Evolutionary conservation across 1,284 basidiomycete species (phyloP), one percentile per base, ranked within the genome.

Genomic region (Ganoderma sp.): DNA sequence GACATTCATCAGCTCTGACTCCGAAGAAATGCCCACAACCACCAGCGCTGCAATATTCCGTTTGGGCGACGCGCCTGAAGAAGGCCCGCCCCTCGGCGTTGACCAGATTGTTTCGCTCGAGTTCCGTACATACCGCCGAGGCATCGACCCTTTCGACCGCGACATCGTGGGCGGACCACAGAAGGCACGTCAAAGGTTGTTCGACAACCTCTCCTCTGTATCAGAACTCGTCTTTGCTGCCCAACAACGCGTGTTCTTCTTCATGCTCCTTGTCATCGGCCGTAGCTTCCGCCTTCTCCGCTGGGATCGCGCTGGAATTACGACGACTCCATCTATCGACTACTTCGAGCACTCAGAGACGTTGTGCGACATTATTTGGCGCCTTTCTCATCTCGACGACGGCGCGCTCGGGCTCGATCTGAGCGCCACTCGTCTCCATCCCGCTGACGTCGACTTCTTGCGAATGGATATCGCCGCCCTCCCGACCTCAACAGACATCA

Each of bases 361-460:
- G 14, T 39, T 66, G 25, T 65, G 50, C 52, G 41, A 63, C 28
- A 22, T 70, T 28, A 58, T 61, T 5, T 64, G 66, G 62, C 66
- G 66, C n/a, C 60, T 67, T n/a, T 42, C 62, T 12, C 17, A 56
- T 2, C 17, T 56, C 32, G 54, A 56, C 28, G 4, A 56, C 45
- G 45, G n/a, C 25, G 42, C 56, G 19, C 61, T 69, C 10, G 70
- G 70, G 0, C 28, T 54, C 28, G 70, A 72, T 37, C 63, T 64
- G 0, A 66, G 59, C 7, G 70, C 67, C 4, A 25, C 14, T 15
- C 63, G 62, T 15, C 41, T 71, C 37, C 7, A 5, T 0, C 22
- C 48, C 1, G 54, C 37, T 7, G 32, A 66, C 32, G n/a, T 9
- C 15, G 60, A 65, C 28, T 67, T 48, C 45, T n/a, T 28, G 12